phyloP scores from a whole-genome alignment of 176 grass and related monocot genomes.

The Carex kokanica region DNA sequence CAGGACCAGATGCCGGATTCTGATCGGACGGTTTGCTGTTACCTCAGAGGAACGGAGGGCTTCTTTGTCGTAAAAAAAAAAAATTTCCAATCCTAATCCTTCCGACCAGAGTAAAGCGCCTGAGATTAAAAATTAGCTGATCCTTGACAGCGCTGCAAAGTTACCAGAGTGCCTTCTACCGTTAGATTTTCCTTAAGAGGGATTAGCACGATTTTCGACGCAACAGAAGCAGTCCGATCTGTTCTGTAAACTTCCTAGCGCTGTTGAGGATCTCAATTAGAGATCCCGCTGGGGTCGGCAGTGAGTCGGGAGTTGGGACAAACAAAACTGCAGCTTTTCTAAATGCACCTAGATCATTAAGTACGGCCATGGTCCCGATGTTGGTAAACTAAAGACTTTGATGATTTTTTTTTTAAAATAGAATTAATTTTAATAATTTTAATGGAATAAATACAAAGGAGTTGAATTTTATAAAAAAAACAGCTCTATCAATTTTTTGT shows the following conservation, averaged over 20 bases:
- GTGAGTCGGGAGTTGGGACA: neutral
- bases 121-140: neutral
- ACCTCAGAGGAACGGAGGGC: neutral
- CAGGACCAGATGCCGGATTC: too few species aligned
- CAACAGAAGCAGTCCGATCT: neutral
- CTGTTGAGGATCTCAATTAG: neutral
- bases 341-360: neutral
- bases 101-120: constrained; percentile 2
- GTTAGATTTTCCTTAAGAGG: neutral
- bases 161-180: neutral
- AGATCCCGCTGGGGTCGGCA: neutral
- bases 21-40: too few species aligned
- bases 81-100: neutral
- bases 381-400: too few species aligned
- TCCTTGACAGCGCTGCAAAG: neutral
- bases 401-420: too few species aligned
- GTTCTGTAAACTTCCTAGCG: neutral
- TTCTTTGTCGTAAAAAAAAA: neutral
- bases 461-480: too few species aligned
- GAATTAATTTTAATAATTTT: too few species aligned
- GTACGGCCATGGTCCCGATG: neutral
- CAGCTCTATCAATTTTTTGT: too few species aligned
- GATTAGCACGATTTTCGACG: neutral
- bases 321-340: neutral
- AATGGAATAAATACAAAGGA: too few species aligned